Evolutionary conservation across 208 protist species (phyloP), one percentile per base, ranked within the genome.

Genomic region (Wallacemonas sp.): DNA sequence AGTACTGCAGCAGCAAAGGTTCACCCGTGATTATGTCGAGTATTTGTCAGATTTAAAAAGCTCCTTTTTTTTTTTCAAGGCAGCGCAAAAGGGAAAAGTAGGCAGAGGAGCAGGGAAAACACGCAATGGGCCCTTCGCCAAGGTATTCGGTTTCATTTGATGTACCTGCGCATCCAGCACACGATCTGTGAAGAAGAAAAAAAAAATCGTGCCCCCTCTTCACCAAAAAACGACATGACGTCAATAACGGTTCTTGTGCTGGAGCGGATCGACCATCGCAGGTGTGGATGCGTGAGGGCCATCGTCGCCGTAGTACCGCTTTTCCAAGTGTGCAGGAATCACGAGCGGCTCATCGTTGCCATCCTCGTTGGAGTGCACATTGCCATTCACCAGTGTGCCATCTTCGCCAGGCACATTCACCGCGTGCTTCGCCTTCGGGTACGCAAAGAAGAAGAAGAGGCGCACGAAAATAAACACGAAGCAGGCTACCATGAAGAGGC

Each of bases 401-500:
- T n/a, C n/a, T n/a, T n/a, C n/a, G n/a, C n/a, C n/a, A 15, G 14
- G 46, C 0, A 33, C 8, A 1, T 42, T 28, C 44, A 28, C 53
- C 8, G 9, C 41, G 9, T 1, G 45, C 45, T 22, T 51, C 15
- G 51, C 51, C 12, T 58, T 27, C 34, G 68, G 68, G 49, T 80
- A 75, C 11, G 80, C 58, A 45, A 70, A 77, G 31, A 88, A 62
- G 0, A 88, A 49, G 11, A 74, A 80, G 44, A 88, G 63, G 21
- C 82, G 81, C 36, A 85, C n/a, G 19, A 76, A 62, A n/a, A 88
- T 68, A 68, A 89, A 93, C 2, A 76, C 39, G 39, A 84, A 77
- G 38, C 82, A 84, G 60, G 71, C 73, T 27, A 79, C 53, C 53
- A 89, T 79, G 47, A 79, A 80, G 17, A 89, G 15, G 27, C 80